A percentile compares a stretch with the other conserved stretches of the same genome.
These are phyloP conservation scores for Pythium chondricola DNA, from an alignment of 352 stramenopile genomes.

Conservation along the genomic window DNA sequence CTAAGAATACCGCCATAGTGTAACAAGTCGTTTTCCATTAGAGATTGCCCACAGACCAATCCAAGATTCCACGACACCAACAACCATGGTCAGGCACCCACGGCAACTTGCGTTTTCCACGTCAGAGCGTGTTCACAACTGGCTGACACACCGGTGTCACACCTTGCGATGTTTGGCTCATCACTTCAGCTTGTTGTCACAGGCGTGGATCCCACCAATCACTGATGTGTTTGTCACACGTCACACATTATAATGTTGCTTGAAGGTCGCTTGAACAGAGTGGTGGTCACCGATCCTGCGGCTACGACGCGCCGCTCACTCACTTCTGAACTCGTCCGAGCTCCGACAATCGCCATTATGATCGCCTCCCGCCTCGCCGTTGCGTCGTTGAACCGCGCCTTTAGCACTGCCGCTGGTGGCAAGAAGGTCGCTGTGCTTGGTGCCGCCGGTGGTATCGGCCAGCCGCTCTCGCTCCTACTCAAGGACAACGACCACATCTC, in stretches of 20 bases:
- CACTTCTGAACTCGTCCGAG: conserved; percentile 14
- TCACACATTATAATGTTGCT: conserved; percentile 9
- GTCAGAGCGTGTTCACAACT: too few species aligned
- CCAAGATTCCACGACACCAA: too few species aligned
- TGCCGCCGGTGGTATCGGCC: conserved; percentile 96
- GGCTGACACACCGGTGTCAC: neutral
- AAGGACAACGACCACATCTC: conserved; percentile 96
- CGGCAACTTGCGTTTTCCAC: too few species aligned
- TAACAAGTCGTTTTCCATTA: too few species aligned
- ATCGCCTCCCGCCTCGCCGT: conserved; percentile 21
- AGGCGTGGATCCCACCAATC: conserved; percentile 15
- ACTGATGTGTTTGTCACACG: conserved; percentile 7
- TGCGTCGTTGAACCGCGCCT: conserved; percentile 28
- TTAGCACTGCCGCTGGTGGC: conserved; percentile 47
- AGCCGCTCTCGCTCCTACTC: conserved; percentile 97
- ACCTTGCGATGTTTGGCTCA: too few species aligned
- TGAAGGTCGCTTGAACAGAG: conserved; percentile 15
- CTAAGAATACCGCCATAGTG: too few species aligned
- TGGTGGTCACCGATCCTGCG: conserved; percentile 9
- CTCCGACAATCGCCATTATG: conserved; percentile 8
- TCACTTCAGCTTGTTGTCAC: neutral
- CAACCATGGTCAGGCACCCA: too few species aligned
- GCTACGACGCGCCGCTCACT: conserved; percentile 1
- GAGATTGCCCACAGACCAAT: too few species aligned
- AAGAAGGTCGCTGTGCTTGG: conserved; percentile 87